A percentile compares a stretch with the other conserved stretches of the same genome.
Conservation (phyloP, 306 rosid genomes). For the Pterocarpus macrocarpus region DNA sequence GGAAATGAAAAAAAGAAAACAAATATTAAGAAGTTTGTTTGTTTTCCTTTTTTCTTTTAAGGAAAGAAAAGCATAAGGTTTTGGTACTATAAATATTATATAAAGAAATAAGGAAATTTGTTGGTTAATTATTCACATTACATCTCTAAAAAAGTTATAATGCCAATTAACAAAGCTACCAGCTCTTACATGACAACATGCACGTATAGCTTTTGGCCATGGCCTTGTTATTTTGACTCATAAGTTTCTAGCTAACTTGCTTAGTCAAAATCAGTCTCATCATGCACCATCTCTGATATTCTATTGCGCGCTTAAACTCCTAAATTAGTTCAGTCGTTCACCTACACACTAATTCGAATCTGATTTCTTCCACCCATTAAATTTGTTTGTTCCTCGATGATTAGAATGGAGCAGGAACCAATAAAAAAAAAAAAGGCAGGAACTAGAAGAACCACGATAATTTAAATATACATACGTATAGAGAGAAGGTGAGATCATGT, state of each 20-base stretch:
- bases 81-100: background rate
- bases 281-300: slow-evolving; percentile 47
- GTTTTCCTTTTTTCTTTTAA: too few species aligned
- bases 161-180: slow-evolving; percentile 24
- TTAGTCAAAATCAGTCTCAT: slow-evolving; percentile 27
- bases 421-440: too few species aligned
- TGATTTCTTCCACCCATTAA: slow-evolving; percentile 13
- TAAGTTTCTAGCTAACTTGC: slow-evolving; percentile 22
- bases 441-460: background rate
- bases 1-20: too few species aligned
- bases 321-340: slow-evolving; percentile 59
- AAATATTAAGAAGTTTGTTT: too few species aligned
- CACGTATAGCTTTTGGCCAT: background rate
- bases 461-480: background rate
- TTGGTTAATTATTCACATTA: background rate
- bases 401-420: slow-evolving; percentile 48
- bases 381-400: slow-evolving; percentile 42
- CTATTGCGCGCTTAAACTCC: slow-evolving; percentile 31
- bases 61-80: too few species aligned
- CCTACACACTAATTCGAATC: slow-evolving; percentile 52
- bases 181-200: background rate
- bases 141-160: background rate
- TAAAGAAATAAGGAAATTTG: background rate
- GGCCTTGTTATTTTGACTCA: slow-evolving; percentile 32
- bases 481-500: slow-evolving; percentile 35